Percentiles rank a stretch among this genome's conserved stretches.
Conservation (phyloP, 148 eudicot genomes). For the Cornus controversa region DNA sequence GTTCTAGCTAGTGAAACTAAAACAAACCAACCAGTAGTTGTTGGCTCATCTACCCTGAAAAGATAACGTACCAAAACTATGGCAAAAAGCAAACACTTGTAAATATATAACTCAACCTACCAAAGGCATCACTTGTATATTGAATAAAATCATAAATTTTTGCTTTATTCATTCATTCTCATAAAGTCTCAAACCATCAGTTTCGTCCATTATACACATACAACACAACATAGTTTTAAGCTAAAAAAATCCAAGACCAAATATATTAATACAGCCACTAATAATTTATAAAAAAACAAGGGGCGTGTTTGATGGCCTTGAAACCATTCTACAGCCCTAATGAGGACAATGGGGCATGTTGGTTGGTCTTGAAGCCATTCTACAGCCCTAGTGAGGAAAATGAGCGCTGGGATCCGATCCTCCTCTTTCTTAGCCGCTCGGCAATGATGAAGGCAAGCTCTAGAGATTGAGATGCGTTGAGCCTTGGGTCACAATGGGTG, state of each 20-base stretch:
- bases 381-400: conserved; percentile 17
- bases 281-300: background rate
- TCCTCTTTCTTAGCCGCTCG: conserved; percentile 52
- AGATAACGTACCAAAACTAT: too few species aligned
- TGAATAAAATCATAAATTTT: too few species aligned
- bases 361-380: conserved; percentile 9
- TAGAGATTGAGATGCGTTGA: conserved; percentile 59
- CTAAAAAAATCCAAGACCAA: background rate
- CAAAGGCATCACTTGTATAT: background rate
- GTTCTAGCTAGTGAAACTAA: too few species aligned
- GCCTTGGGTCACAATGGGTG: conserved; percentile 64
- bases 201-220: background rate
- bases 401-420: conserved; percentile 24
- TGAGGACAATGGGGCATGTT: background rate
- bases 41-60: too few species aligned
- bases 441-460: conserved; percentile 62
- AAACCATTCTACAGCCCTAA: conserved; percentile 21
- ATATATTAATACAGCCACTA: background rate
- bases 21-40: too few species aligned
- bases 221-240: background rate
- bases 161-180: conserved; percentile 4
- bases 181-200: background rate
- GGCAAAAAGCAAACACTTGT: background rate
- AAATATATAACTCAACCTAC: background rate
- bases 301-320: background rate